Base-by-base conservation (phyloP, 2,329 filamentous ascomycete genomes). In the Aureobasidium sp. region DNA sequence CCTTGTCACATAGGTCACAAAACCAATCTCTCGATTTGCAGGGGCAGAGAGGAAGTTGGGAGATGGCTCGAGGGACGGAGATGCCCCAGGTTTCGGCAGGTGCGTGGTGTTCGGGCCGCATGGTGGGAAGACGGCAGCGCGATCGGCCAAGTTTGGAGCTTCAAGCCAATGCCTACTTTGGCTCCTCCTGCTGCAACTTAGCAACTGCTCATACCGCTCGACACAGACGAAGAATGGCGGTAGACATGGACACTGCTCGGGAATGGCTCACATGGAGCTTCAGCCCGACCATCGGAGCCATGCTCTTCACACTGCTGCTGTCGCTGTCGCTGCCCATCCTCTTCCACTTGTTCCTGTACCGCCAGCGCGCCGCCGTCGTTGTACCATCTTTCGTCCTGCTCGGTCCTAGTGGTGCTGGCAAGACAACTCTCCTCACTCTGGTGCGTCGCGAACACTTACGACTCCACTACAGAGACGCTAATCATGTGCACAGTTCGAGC, bases 371-470 rank as follows among this genome's bases (percentile, higher is more conserved):
- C 15, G 86, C 88, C 69, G 84, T 84, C 40, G 81, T 80, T 15
- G 82, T 89, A 29, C 91, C 93, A 54, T 88, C 87, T 8, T 85
- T 97, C 64, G 79, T 97, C 11, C 82, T 96, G 47, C 73, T 92
- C 53, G 94, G 94, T 0, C 91, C 93, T 17, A 86, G 87, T 61
- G 89, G 87, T 65, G 83, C 85, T 54, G 94, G 94, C 70, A 99
- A 97, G 79, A 97, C 94, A 0, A 83, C 89, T 9, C 84, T 97
- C 37, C 77, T 91, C n/a, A 91, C 90, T 24, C 81, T 94, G 68
- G 86, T 89, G 79, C 65, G 77, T 48, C 14, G 14, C 7, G 53
- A 11, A 12, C 15, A 35, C 49, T 12, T 37, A 24, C 31, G 27
- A 44, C 17, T 9, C 9, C 9, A 17, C 24, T 1, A 31, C 6